These are phyloP conservation scores for Exophiala alcalophila DNA, from an alignment of 2,329 filamentous ascomycete genomes.

Conservation along the genomic window DNA sequence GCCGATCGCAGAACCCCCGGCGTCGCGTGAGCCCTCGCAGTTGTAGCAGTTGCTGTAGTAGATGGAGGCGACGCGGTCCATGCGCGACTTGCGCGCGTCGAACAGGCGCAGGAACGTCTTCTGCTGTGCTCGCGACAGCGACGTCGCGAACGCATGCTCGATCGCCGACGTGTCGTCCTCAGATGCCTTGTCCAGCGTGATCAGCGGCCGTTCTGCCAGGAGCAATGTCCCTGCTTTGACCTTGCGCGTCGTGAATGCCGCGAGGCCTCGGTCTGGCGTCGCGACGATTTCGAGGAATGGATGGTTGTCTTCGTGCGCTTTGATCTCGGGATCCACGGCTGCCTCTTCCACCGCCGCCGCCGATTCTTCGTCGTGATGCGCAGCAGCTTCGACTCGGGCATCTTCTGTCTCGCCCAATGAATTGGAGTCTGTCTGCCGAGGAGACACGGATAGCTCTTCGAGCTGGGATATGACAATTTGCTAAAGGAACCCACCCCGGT, in stretches of 20 bases:
- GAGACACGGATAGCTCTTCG: background rate
- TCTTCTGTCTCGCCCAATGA: background rate
- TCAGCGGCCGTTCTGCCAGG: constrained; percentile 23
- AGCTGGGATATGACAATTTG: background rate
- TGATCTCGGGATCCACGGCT: constrained; percentile 50
- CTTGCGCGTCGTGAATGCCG: constrained; percentile 22
- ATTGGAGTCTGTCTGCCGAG: background rate
- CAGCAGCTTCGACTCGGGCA: too few relatives aligned
- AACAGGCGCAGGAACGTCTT: constrained; percentile 23
- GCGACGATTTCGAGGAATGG: constrained; percentile 43
- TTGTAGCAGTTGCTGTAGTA: constrained; percentile 31
- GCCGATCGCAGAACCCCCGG: constrained; percentile 27
- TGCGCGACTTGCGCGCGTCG: constrained; percentile 26
- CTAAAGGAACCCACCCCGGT: too few relatives aligned
- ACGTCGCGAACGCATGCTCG: constrained; percentile 14
- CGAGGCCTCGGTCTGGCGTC: constrained; percentile 25
- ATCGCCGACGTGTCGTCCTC: constrained; percentile 15
- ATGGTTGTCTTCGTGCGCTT: constrained; percentile 54
- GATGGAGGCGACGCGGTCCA: constrained; percentile 22
- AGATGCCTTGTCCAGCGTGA: constrained; percentile 21
- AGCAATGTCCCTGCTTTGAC: constrained; percentile 28
- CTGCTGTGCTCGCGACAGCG: constrained; percentile 14
- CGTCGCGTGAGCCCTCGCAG: constrained; percentile 15
- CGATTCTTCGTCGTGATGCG: background rate
- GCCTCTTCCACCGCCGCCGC: background rate